A percentile compares a stretch with the other conserved stretches of the same genome.
Conservation (phyloP, 176 grass and related monocot species). For the Lolium perenne region DNA sequence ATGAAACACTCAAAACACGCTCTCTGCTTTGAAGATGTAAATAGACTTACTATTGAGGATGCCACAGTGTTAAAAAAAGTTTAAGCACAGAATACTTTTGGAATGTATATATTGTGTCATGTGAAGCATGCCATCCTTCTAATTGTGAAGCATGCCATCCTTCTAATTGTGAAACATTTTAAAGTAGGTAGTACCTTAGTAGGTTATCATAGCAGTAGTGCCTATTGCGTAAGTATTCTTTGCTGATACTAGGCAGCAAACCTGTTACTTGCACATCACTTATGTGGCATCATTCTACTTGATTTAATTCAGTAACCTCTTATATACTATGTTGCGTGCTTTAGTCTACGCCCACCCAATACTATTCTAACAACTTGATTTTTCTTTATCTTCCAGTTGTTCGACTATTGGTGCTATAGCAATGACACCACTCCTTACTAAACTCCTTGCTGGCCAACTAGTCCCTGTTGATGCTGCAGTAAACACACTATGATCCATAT, state of each 20-base stretch:
- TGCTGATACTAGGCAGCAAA: conserved; percentile 21
- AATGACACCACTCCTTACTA: conserved; percentile 96
- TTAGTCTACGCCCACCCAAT: conserved; percentile 22
- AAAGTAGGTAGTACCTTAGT: conserved; percentile 3
- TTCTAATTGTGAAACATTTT: conserved; percentile 27
- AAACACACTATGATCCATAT: conserved; percentile 48
- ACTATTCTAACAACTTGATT: conserved; percentile 27
- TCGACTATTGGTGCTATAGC: conserved; percentile 96
- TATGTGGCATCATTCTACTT: conserved; percentile 26
- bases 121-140: conserved; percentile 23
- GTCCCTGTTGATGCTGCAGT: conserved; percentile 96
- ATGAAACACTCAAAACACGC: background rate
- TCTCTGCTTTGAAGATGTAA: conserved; percentile 8
- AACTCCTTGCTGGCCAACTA: conserved; percentile 88
- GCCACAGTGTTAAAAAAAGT: background rate
- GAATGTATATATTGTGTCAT: conserved; percentile 5
- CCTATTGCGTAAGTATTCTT: background rate
- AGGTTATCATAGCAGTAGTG: conserved; percentile 3
- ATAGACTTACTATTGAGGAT: background rate
- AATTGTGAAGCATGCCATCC: conserved; percentile 1
- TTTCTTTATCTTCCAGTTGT: conserved; percentile 63
- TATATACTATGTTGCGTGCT: conserved; percentile 22
- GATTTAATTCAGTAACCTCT: conserved; percentile 14
- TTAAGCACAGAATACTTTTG: background rate
- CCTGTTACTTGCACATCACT: conserved; percentile 4